Conservation (phyloP, 2,329 filamentous ascomycete genomes). For the Trichophaea hybrida region DNA sequence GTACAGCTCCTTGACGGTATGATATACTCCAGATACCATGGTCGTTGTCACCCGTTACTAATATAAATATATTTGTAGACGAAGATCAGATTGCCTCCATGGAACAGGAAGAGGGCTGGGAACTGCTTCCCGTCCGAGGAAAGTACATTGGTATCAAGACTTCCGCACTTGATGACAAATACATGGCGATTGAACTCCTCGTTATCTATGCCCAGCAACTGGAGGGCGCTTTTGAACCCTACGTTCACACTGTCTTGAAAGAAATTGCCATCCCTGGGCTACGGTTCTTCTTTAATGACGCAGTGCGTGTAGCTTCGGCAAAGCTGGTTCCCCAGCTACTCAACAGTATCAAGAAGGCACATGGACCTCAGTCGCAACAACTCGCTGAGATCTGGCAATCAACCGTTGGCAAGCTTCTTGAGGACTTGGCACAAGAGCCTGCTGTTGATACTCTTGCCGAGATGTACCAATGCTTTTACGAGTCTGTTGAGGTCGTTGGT, state of each 20-base stretch:
- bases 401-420: constrained; percentile 79
- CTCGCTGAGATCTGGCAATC: constrained; percentile 70
- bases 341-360: constrained; percentile 85
- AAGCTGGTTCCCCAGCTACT: constrained; percentile 88
- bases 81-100: constrained; percentile 87
- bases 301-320: constrained; percentile 84
- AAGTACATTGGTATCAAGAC: constrained; percentile 98
- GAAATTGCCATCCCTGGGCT: constrained; percentile 88
- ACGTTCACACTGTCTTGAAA: constrained; percentile 85
- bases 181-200: constrained; percentile 97
- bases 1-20: constrained; percentile 70
- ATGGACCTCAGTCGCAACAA: constrained; percentile 64
- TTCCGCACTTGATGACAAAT: constrained; percentile 92
- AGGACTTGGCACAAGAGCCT: constrained; percentile 84
- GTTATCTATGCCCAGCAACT: constrained; percentile 94
- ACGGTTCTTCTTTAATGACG: constrained; percentile 98
- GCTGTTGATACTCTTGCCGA: constrained; percentile 92
- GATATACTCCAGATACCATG: not conserved
- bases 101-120: constrained; percentile 93
- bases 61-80: constrained; percentile 35
- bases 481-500: constrained; percentile 87
- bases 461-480: constrained; percentile 99
- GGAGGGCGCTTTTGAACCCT: constrained; percentile 82
- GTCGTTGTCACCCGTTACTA: constrained; percentile 4
- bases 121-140: constrained; percentile 88